Evolutionary conservation across 2,329 filamentous ascomycete genomes (phyloP).

Genomic region (Knufia fluminis): DNA sequence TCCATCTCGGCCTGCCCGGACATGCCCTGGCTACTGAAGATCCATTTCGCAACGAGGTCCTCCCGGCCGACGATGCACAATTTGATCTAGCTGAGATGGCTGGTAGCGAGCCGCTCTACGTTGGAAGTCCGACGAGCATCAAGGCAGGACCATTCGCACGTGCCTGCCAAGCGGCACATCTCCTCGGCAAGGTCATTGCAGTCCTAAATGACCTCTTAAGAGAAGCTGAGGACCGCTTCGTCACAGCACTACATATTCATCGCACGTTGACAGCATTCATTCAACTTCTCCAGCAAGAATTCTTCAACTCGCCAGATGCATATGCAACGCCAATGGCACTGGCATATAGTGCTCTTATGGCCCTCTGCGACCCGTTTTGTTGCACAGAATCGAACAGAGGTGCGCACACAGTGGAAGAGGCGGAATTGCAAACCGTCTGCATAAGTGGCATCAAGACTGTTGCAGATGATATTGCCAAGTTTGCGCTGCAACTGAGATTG

Average conservation of each 20-base stretch:
- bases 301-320: constrained; percentile 17
- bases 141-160: constrained; percentile 27
- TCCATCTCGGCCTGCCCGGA: constrained; percentile 21
- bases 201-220: constrained; percentile 26
- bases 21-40: constrained; percentile 24
- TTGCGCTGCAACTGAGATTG: constrained; percentile 7
- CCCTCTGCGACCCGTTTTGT: constrained; percentile 27
- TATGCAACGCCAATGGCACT: constrained; percentile 28
- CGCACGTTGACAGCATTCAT: constrained; percentile 26
- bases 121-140: constrained; percentile 22
- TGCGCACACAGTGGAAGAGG: constrained; percentile 26
- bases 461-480: constrained; percentile 17
- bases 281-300: constrained; percentile 24
- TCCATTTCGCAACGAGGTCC: constrained; percentile 17
- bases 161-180: constrained; percentile 29
- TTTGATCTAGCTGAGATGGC: constrained; percentile 22
- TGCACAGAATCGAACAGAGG: constrained; percentile 26
- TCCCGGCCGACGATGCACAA: constrained; percentile 22
- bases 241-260: constrained; percentile 28
- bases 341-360: constrained; percentile 27
- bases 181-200: constrained; percentile 27
- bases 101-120: constrained; percentile 22
- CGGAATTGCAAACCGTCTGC: constrained; percentile 28
- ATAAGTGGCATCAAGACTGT: constrained; percentile 22
- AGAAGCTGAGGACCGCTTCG: constrained; percentile 25